Evolutionary conservation across 495 filamentous ascomycete genomes (phyloP), one percentile per base, ranked within the genome.

Genomic region (Tricharina praecox): DNA sequence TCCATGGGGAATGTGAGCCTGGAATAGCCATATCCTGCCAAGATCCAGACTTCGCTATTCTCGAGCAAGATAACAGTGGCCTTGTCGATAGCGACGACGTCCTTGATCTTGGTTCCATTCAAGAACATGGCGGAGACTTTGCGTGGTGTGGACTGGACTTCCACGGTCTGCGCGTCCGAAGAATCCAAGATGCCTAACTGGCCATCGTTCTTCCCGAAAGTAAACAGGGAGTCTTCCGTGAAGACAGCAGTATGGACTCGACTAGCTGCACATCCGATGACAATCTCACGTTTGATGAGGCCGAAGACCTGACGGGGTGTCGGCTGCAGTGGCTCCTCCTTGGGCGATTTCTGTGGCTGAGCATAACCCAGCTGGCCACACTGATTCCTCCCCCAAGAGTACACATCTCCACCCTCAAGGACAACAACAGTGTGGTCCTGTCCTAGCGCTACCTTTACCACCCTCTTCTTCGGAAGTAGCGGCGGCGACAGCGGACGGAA

Each of bases 161-260:
- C 82, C 13, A 94, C 75, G 0, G 86, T 93, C 16, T 84, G 77
- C 32, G 92, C 85, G 63, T 96, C 88, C 0, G 45, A 57, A 10
- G 90, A 87, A 60, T 94, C 92, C 58, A 95, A 81, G 35, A 97
- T 68, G 3, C 90, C 92, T 38, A 97, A 73, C 54, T 97, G 90
- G 19, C 90, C 90, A 53, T 92, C 76, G 53, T 96, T 97, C 63
- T 90, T 93, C 16, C 90, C 90, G 69, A 92, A 97, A 3, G 84
- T 93, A 59, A 81, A 97, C 3, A 97, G 67, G 19, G 85, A 84
- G 2, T 76, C 71, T 1, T 69, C 67, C 3, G 83, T 95, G 55
- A 90, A 81, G 3, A 83, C 85, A 7, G 90, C 86, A 0, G 85
- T 94, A 61, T 97, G 90, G 15, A 92, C 78, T 0, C 84, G 70